These are phyloP conservation scores for Dendrobium officinale DNA, from an alignment of 106 monocot genomes.

Conservation along the genomic window DNA sequence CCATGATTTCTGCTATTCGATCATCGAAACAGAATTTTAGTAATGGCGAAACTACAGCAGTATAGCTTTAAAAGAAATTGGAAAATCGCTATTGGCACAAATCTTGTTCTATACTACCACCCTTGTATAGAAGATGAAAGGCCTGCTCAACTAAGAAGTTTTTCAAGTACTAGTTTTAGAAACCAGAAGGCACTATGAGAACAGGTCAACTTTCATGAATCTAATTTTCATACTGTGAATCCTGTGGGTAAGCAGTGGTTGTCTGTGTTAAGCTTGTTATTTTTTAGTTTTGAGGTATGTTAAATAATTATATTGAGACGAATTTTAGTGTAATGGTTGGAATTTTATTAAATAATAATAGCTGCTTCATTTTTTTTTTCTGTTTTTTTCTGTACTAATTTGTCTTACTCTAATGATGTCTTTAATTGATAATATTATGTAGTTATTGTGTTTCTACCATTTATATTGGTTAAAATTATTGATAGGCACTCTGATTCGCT, in stretches of 20 bases:
- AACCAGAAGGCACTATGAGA: not conserved
- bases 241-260: not conserved
- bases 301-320: too few relatives aligned
- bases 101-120: not conserved
- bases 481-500: too few relatives aligned
- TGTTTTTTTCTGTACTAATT: too few relatives aligned
- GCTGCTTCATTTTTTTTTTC: too few relatives aligned
- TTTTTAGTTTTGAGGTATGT: too few relatives aligned
- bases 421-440: too few relatives aligned
- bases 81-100: not conserved
- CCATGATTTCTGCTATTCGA: slow-evolving; percentile 8
- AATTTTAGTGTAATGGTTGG: too few relatives aligned
- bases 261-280: not conserved
- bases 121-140: not conserved
- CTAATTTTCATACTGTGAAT: not conserved
- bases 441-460: too few relatives aligned
- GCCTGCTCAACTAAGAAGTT: not conserved
- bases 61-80: not conserved
- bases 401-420: too few relatives aligned
- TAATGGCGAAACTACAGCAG: not conserved
- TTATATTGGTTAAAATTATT: too few relatives aligned
- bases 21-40: slow-evolving; percentile 4
- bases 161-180: not conserved
- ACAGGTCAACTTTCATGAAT: not conserved
- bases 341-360: too few relatives aligned